These are phyloP conservation scores for Jasminum sambac DNA, from an alignment of 257 asterid species.

Conservation along the genomic window DNA sequence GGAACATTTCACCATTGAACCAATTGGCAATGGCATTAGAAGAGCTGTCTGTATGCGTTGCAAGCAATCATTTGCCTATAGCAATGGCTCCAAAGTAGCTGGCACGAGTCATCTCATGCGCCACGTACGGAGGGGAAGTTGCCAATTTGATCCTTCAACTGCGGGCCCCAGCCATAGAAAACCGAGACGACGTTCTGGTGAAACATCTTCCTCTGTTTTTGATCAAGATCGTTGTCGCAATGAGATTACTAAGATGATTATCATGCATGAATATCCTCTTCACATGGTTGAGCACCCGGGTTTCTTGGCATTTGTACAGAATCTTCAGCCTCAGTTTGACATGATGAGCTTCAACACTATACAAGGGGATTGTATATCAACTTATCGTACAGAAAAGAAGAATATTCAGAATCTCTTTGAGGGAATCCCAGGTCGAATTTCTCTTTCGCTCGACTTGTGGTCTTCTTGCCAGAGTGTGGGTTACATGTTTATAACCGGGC, in stretches of 20 bases:
- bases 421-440: slow-evolving; percentile 76
- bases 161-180: slow-evolving; percentile 47
- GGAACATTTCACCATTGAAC: slow-evolving; percentile 96
- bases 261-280: slow-evolving; percentile 93
- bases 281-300: slow-evolving; percentile 98
- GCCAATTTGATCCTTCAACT: slow-evolving; percentile 86
- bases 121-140: slow-evolving; percentile 88
- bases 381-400: slow-evolving; percentile 78
- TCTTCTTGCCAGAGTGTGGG: slow-evolving; percentile 62
- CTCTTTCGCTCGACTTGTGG: slow-evolving; percentile 88
- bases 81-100: slow-evolving; percentile 92
- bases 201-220: slow-evolving; percentile 50
- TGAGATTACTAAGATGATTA: slow-evolving; percentile 88
- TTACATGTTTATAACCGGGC: slow-evolving; percentile 77
- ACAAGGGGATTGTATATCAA: slow-evolving; percentile 92
- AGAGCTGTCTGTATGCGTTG: slow-evolving; percentile 94
- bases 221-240: slow-evolving; percentile 84
- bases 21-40: slow-evolving; percentile 68
- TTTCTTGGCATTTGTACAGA: slow-evolving; percentile 78
- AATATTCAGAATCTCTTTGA: slow-evolving; percentile 72
- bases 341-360: slow-evolving; percentile 92
- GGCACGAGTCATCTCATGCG: slow-evolving; percentile 99
- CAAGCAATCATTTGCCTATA: slow-evolving; percentile 97
- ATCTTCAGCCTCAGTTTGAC: slow-evolving; percentile 88
- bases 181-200: slow-evolving; percentile 65